Base-by-base conservation (phyloP, 2,329 filamentous ascomycete species). In the Pseudogymnoascus sp. region DNA sequence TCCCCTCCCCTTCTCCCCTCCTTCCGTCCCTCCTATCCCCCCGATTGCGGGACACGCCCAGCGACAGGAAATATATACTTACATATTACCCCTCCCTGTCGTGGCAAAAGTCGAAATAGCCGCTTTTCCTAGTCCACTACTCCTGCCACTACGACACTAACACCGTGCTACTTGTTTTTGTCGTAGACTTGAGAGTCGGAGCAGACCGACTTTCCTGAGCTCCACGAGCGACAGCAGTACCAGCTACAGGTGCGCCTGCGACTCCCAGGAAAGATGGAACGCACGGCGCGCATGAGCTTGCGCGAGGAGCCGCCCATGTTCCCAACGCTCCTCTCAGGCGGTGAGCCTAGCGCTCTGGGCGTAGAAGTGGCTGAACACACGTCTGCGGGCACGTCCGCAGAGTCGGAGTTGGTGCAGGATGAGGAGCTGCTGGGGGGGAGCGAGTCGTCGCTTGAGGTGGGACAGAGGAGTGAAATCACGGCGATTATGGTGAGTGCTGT, bases 301-400 rank as follows among this genome's bases (percentile, higher is more conserved):
- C 43, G 43, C 25, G 43, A 50, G 43, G 43, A 50, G 43, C 43
- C 43, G 43, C 43, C 43, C 2, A 50, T 50, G 25, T 50, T 50
- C 43, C 43, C 43, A 3, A 47, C 41, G 15, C n/a, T 30, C 43
- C 22, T 30, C 14, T 30, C 25, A 6, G 43, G 43, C 43, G 43
- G 43, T 50, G 43, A 50, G 43, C 8, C 25, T 50, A 50, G 43
- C 30, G 43, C 4, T 22, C 43, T 50, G 43, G 43, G 43, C 43
- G 25, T 14, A 5, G n/a, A 28, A 22, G 22, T 14, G 4, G 14
- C 3, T n/a, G 39, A 4, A 11, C 18, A 43, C 39, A 30, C 22
- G 22, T 8, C 37, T n/a, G 37, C n/a, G n/a, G 36, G n/a, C 6
- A 7, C 6, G 36, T 9, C 18, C 18, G 9, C 38, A 2, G 38